Evolutionary conservation across 306 rosid genomes (phyloP).

Genomic region (Astragalus membranaceus): DNA sequence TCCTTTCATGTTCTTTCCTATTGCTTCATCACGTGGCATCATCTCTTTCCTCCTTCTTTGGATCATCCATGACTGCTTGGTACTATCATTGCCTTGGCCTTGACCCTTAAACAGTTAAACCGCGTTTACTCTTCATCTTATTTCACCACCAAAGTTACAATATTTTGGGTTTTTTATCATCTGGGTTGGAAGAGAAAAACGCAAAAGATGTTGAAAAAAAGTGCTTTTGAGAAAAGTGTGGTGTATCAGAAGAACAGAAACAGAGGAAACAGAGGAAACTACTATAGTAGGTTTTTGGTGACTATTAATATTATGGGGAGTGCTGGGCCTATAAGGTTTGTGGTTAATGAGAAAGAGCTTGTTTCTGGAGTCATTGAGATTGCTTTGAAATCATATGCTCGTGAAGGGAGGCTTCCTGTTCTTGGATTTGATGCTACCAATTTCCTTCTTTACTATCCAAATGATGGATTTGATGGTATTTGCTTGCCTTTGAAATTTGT

Average conservation of each 20-base stretch:
- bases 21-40: not conserved
- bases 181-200: slow-evolving; percentile 10
- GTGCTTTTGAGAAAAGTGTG: slow-evolving; percentile 15
- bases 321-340: slow-evolving; percentile 81
- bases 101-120: slow-evolving; percentile 17
- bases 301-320: slow-evolving; percentile 69
- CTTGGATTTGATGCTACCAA: slow-evolving; percentile 55
- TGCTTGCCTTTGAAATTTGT: not conserved
- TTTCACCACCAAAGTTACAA: not conserved
- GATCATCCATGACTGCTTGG: slow-evolving; percentile 27
- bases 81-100: slow-evolving; percentile 29
- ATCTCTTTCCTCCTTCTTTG: slow-evolving; percentile 11
- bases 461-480: slow-evolving; percentile 62
- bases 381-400: slow-evolving; percentile 70
- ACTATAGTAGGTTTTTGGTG: slow-evolving; percentile 44
- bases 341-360: slow-evolving; percentile 57
- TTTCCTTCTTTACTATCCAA: slow-evolving; percentile 64
- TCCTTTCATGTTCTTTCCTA: slow-evolving; percentile 28
- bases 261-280: slow-evolving; percentile 11
- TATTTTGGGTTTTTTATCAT: not conserved
- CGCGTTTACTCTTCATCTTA: not conserved
- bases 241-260: slow-evolving; percentile 23
- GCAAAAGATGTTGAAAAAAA: not conserved
- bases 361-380: slow-evolving; percentile 65
- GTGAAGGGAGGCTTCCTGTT: slow-evolving; percentile 84